These are phyloP conservation scores for Ogataea pini DNA, from an alignment of 805 yeast genomes.

Conservation along the genomic window DNA sequence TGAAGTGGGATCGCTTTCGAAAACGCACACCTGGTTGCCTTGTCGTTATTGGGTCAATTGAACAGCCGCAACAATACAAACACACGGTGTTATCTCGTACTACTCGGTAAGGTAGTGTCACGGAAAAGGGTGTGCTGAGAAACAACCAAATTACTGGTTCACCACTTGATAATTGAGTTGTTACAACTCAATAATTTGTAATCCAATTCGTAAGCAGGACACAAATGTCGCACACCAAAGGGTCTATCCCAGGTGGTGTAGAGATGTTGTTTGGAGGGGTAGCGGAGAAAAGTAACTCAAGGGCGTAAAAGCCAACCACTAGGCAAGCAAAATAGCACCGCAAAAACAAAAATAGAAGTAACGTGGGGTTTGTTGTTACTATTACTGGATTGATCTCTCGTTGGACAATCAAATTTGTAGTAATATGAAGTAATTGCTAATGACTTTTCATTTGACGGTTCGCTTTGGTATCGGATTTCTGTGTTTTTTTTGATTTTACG, in stretches of 20 bases:
- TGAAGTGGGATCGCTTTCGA: neutral
- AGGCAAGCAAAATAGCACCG: no score
- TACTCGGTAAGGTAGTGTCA: neutral
- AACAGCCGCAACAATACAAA: neutral
- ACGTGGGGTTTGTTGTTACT: no score
- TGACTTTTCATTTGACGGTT: no score
- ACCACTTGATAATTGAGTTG: neutral
- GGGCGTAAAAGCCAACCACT: no score
- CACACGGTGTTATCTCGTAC: neutral
- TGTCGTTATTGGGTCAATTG: neutral
- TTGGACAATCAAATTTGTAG: no score
- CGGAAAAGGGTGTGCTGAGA: neutral
- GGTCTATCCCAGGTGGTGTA: constrained; percentile 1
- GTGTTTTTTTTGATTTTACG: neutral
- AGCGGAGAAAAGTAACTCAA: neutral
- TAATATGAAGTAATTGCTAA: no score
- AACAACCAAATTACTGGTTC: neutral
- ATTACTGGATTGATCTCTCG: no score
- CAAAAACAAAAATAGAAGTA: no score
- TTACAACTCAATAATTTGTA: constrained; percentile 1
- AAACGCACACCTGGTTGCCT: neutral
- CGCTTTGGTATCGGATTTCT: no score
- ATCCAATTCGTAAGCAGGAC: constrained; percentile 2
- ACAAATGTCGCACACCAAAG: constrained; percentile 1
- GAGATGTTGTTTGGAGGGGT: neutral